Percentiles rank a stretch among this genome's conserved stretches.
phyloP scores from a whole-genome alignment of 768 basidiomycete species.

The Fistulinella prunicolor region DNA sequence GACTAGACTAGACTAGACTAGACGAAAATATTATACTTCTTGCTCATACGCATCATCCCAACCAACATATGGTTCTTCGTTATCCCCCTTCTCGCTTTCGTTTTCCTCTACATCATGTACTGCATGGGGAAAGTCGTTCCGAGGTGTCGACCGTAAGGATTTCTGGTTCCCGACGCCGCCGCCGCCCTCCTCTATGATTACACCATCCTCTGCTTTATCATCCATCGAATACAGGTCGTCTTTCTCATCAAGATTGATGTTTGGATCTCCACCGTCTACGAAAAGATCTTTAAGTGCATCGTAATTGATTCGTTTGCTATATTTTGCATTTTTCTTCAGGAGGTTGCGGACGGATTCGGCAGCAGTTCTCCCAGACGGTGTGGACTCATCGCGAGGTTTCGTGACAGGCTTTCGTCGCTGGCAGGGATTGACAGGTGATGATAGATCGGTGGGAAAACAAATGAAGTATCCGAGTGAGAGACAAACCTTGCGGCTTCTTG shows the following conservation, averaged over 20 bases:
- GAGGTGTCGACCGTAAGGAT: constrained; percentile 33
- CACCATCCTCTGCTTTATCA: constrained; percentile 43
- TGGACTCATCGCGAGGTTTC: constrained; percentile 72
- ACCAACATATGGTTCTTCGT: constrained; percentile 29
- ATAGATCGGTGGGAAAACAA: neutral
- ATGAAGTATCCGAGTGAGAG: constrained; percentile 35
- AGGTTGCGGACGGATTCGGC: constrained; percentile 43
- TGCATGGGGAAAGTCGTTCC: constrained; percentile 1
- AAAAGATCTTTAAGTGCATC: constrained; percentile 83
- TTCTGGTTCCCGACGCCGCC: constrained; percentile 31
- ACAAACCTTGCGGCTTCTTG: constrained; percentile 80
- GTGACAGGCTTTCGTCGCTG: constrained; percentile 67
- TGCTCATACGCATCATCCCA: constrained; percentile 67
- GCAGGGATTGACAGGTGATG: constrained; percentile 9
- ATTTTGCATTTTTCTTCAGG: constrained; percentile 80
- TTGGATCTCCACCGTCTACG: constrained; percentile 36
- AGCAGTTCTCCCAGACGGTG: constrained; percentile 39
- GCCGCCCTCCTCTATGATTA: constrained; percentile 39
- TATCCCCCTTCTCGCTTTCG: constrained; percentile 41
- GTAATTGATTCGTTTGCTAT: constrained; percentile 93
- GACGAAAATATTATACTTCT: constrained; percentile 43
- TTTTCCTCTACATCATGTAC: constrained; percentile 25
- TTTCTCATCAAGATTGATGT: constrained; percentile 38
- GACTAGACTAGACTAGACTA: too few species aligned
- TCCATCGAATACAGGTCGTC: constrained; percentile 54